These are phyloP conservation scores for Tephrocybe rancida DNA, from an alignment of 768 basidiomycete genomes.

Conservation along the genomic window DNA sequence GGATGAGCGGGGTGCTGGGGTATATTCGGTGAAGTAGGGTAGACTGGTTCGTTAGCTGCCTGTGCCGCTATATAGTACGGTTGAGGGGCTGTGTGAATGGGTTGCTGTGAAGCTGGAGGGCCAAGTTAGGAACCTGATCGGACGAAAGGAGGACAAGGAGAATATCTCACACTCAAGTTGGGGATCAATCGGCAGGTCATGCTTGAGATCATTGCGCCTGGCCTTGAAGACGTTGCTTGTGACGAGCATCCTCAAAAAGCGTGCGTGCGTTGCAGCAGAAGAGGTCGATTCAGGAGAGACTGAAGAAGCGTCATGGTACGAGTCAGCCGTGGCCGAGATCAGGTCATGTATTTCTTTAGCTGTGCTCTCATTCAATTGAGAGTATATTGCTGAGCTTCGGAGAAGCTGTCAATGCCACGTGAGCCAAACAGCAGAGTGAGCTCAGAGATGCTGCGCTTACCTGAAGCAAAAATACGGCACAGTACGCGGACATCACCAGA, in stretches of 20 bases:
- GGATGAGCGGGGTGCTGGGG: slow-evolving; percentile 25
- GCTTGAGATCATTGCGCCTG: slow-evolving; percentile 41
- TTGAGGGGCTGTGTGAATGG: slow-evolving; percentile 24
- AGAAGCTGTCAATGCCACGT: slow-evolving; percentile 52
- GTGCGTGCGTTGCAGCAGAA: slow-evolving; percentile 75
- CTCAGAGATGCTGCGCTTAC: slow-evolving; percentile 34
- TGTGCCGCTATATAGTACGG: slow-evolving; percentile 25
- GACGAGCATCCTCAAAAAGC: slow-evolving; percentile 75
- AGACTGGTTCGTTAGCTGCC: slow-evolving; percentile 15
- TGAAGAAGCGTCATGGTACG: slow-evolving; percentile 73
- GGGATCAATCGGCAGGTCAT: slow-evolving; percentile 54
- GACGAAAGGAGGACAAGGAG: not conserved
- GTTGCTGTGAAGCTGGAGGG: slow-evolving; percentile 23
- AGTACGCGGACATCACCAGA: slow-evolving; percentile 85
- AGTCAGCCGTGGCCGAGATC: slow-evolving; percentile 74
- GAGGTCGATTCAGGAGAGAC: slow-evolving; percentile 56
- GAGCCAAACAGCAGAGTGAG: slow-evolving; percentile 5
- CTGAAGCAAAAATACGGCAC: slow-evolving; percentile 78
- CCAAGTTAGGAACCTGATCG: slow-evolving; percentile 4
- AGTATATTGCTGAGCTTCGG: slow-evolving; percentile 58
- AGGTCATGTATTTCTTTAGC: slow-evolving; percentile 64
- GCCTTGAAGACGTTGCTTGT: slow-evolving; percentile 61
- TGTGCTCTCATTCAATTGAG: slow-evolving; percentile 62
- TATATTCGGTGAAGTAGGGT: slow-evolving; percentile 41
- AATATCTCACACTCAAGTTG: slow-evolving; percentile 51